A percentile compares a stretch with the other conserved stretches of the same genome.
Conservation (phyloP, 352 stramenopile species). For the Globisporangium irregulare region DNA sequence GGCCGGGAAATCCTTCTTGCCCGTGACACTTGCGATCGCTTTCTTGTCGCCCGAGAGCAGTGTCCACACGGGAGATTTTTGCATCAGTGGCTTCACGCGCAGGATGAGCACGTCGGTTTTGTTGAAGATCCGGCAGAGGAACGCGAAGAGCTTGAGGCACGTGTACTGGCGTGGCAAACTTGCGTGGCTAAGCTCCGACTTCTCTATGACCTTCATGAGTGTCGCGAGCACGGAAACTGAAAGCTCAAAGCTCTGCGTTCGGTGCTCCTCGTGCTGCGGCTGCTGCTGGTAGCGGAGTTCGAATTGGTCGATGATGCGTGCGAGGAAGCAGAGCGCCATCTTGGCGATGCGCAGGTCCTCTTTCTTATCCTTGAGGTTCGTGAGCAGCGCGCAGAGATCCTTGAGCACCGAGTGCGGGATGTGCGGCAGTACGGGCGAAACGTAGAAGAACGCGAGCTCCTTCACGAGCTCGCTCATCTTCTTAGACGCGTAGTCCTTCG, state of each 20-base stretch:
- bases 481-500: constrained; percentile 65
- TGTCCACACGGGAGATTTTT: constrained; percentile 50
- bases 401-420: constrained; percentile 66
- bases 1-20: constrained; percentile 52
- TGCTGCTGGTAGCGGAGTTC: constrained; percentile 32
- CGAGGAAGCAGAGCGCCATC: constrained; percentile 60
- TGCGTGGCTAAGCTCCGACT: constrained; percentile 42
- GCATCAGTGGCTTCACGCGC: constrained; percentile 35
- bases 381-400: constrained; percentile 61
- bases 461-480: constrained; percentile 67
- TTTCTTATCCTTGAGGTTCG: constrained; percentile 78
- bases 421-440: constrained; percentile 40
- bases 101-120: constrained; percentile 45
- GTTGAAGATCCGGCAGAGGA: constrained; percentile 48
- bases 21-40: constrained; percentile 26
- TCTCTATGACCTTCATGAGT: constrained; percentile 52
- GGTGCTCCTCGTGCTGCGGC: constrained; percentile 10
- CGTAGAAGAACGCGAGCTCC: constrained; percentile 75
- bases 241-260: constrained; percentile 50
- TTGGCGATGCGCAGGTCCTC: constrained; percentile 67
- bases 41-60: constrained; percentile 51
- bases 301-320: constrained; percentile 63
- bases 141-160: constrained; percentile 56
- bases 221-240: constrained; percentile 34
- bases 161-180: constrained; percentile 48